Evolutionary conservation across 805 yeast species (phyloP).

Genomic region (Blastobotrys muscicola): DNA sequence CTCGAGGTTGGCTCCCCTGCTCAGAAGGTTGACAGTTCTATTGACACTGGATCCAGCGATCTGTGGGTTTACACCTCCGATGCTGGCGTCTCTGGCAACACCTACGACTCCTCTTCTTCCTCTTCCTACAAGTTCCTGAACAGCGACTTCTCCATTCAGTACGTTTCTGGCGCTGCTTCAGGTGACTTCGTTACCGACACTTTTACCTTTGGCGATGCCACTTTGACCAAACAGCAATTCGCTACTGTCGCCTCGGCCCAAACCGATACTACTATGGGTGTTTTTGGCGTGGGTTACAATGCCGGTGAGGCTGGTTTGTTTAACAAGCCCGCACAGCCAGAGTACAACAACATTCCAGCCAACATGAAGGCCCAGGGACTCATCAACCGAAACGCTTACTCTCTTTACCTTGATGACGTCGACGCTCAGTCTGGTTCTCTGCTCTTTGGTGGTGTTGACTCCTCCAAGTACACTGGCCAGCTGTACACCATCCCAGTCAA

Average conservation of each 20-base stretch:
- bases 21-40: constrained; percentile 41
- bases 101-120: constrained; percentile 25
- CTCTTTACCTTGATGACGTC: constrained; percentile 35
- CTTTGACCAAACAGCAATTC: constrained; percentile 35
- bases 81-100: constrained; percentile 1
- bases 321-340: constrained; percentile 11
- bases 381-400: constrained; percentile 35
- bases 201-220: constrained; percentile 38
- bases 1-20: constrained; percentile 42
- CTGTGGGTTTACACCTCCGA: constrained; percentile 36
- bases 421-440: constrained; percentile 29
- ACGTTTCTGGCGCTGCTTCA: constrained; percentile 30
- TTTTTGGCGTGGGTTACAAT: constrained; percentile 31
- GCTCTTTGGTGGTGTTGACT: constrained; percentile 38
- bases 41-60: constrained; percentile 71
- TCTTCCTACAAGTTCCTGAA: constrained; percentile 79
- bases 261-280: constrained; percentile 57
- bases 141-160: constrained; percentile 47
- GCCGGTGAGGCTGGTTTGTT: constrained; percentile 45
- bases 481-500: constrained; percentile 18
- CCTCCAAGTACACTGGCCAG: constrained; percentile 32
- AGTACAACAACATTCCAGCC: constrained; percentile 26
- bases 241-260: constrained; percentile 70
- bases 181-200: constrained; percentile 53
- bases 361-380: constrained; percentile 31